These are phyloP conservation scores for Nakaseomyces nivariensis DNA, from an alignment of 1,139 yeast genomes.

Conservation along the genomic window DNA sequence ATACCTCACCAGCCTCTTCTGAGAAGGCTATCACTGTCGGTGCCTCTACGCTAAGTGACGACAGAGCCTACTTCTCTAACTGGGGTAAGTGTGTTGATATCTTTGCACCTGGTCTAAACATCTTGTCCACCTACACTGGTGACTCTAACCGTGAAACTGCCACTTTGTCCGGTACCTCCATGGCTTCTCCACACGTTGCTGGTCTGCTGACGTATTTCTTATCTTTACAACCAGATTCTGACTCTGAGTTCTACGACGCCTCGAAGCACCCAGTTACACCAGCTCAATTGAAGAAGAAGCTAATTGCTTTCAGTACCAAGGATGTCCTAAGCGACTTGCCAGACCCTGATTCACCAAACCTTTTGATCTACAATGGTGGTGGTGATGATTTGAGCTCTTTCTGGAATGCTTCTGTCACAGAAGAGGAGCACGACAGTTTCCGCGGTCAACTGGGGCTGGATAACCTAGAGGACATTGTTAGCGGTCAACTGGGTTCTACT, in stretches of 20 bases:
- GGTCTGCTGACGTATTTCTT: slow-evolving; percentile 84
- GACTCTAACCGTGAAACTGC: slow-evolving; percentile 68
- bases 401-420: slow-evolving; percentile 38
- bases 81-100: slow-evolving; percentile 79
- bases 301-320: slow-evolving; percentile 71
- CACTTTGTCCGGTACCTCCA: slow-evolving; percentile 91
- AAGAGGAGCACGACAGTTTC: slow-evolving; percentile 3
- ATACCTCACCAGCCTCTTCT: slow-evolving; percentile 74
- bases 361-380: slow-evolving; percentile 87
- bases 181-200: slow-evolving; percentile 97
- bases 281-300: slow-evolving; percentile 76
- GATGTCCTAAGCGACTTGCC: slow-evolving; percentile 63
- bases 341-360: slow-evolving; percentile 66
- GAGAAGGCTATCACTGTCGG: slow-evolving; percentile 72
- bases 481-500: slow-evolving; percentile 12
- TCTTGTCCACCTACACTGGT: slow-evolving; percentile 79
- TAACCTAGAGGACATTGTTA: slow-evolving; percentile 8
- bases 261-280: slow-evolving; percentile 62
- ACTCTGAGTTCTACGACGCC: slow-evolving; percentile 58
- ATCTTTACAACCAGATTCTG: slow-evolving; percentile 80
- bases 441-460: slow-evolving; percentile 6
- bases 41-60: slow-evolving; percentile 66
- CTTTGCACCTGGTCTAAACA: slow-evolving; percentile 77
- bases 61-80: slow-evolving; percentile 73
- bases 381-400: slow-evolving; percentile 68